Evolutionary conservation across 345 rosid species (phyloP), one percentile per base, ranked within the genome.

Genomic region (Punica granatum): DNA sequence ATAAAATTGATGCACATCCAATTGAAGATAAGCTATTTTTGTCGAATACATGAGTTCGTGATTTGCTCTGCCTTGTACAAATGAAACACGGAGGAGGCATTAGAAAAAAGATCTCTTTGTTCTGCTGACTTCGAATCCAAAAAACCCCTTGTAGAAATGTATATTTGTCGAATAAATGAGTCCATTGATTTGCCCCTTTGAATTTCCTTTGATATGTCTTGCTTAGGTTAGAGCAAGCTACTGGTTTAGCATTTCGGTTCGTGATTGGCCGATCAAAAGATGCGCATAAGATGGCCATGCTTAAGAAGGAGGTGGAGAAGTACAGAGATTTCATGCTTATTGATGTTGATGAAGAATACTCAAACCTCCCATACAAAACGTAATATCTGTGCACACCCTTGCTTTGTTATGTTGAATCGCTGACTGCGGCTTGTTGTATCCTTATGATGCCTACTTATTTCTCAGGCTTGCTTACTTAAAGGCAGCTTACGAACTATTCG

Each of bases 151-250:
- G n/a, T n/a, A n/a, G n/a, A n/a, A n/a, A n/a, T n/a, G n/a, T 37
- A 11, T 37, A 37, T 5, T 11, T 37, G 11, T 2, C 13, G 16
- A 1, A 6, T 53, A 18, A 12, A 10, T 26, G 8, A 49, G 26
- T 49, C 28, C 56, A 41, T 39, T 68, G 5, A 11, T 56, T 11
- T 36, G 41, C 28, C 15, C 15, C 18, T 25, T 51, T 63, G 42
- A 33, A 58, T n/a, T 66, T 35, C 28, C 62, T 62, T 9, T 6
- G 51, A 59, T 16, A 3, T 51, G 19, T 49, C 32, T 51, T 36
- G 39, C 54, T 46, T 63, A 91, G 96, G 76, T 78, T 91, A 82
- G 97, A 91, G 82, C 92, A 91, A 72, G 90, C 96, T 43, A 91
- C 97, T 30, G 96, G 92, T 63, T 76, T 91, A 64, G 88, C 91